Evolutionary conservation across 2,329 filamentous ascomycete genomes (phyloP).

Genomic region (Microdochium paspali): DNA sequence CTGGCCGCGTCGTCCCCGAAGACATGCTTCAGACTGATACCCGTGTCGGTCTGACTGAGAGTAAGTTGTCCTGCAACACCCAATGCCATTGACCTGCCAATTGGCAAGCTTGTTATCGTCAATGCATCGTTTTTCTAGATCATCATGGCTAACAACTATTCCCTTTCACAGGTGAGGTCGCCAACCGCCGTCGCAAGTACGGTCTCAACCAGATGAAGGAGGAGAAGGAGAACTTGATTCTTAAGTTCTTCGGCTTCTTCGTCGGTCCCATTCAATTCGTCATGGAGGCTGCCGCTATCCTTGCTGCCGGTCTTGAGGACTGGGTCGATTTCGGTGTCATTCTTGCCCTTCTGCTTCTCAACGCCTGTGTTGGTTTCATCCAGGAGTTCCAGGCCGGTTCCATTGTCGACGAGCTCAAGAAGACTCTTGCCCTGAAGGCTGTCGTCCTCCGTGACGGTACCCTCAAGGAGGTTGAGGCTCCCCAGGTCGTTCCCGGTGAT

Average conservation of each 20-base stretch:
- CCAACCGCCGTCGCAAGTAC: slow-evolving; percentile 49
- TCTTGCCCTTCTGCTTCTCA: slow-evolving; percentile 71
- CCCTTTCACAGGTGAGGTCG: slow-evolving; percentile 14
- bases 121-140: slow-evolving; percentile 14
- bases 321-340: slow-evolving; percentile 96
- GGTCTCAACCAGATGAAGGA: slow-evolving; percentile 88
- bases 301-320: slow-evolving; percentile 75
- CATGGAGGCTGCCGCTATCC: slow-evolving; percentile 79
- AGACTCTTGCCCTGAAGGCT: slow-evolving; percentile 81
- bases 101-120: background rate
- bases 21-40: slow-evolving; percentile 72
- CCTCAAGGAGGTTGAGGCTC: slow-evolving; percentile 70
- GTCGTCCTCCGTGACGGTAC: slow-evolving; percentile 74
- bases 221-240: slow-evolving; percentile 74
- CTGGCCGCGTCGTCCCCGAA: slow-evolving; percentile 56
- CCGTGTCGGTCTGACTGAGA: slow-evolving; percentile 59
- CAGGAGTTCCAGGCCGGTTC: slow-evolving; percentile 87
- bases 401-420: slow-evolving; percentile 85
- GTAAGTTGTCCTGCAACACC: slow-evolving; percentile 43
- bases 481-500: slow-evolving; percentile 81
- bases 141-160: slow-evolving; percentile 6
- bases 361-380: slow-evolving; percentile 77
- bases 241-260: slow-evolving; percentile 80
- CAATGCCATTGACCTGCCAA: background rate
- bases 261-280: slow-evolving; percentile 87